A percentile compares a stretch with the other conserved stretches of the same genome.
Evolutionary conservation across 805 yeast genomes (phyloP).

Genomic region (Isabelozyma pseudorhagii): DNA sequence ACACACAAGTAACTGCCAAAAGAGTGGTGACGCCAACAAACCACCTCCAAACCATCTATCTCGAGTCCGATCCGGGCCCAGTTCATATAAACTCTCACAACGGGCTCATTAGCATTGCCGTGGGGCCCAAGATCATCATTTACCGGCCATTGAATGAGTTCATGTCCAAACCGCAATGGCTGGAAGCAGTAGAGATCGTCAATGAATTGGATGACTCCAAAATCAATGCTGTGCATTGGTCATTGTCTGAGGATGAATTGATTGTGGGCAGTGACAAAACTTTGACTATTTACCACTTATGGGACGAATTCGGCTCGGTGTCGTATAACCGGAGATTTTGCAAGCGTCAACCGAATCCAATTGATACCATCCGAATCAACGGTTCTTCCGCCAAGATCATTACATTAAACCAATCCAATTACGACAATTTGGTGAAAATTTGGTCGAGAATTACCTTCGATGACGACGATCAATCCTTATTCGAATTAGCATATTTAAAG

Average conservation of each 20-base stretch:
- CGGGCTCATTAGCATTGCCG: conserved; percentile 58
- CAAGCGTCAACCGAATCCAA: conserved; percentile 58
- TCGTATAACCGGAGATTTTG: conserved; percentile 41
- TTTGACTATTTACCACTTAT: conserved; percentile 53
- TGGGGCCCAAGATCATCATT: conserved; percentile 41
- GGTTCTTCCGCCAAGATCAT: conserved; percentile 62
- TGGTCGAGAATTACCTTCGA: conserved; percentile 78
- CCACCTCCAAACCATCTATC: conserved; percentile 73
- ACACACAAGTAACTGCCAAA: conserved; percentile 1
- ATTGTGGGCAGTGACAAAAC: conserved; percentile 53
- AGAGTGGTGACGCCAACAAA: conserved; percentile 7
- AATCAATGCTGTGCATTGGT: conserved; percentile 53
- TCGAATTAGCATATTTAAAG: conserved; percentile 66
- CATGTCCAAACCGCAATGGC: conserved; percentile 46
- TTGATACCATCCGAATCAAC: conserved; percentile 55
- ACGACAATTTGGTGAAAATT: conserved; percentile 67
- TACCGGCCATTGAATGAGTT: conserved; percentile 58
- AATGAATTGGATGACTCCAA: conserved; percentile 5
- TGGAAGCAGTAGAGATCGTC: conserved; percentile 20
- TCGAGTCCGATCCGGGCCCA: conserved; percentile 62
- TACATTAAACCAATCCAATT: conserved; percentile 53
- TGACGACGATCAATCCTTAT: conserved; percentile 45
- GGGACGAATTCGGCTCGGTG: conserved; percentile 43
- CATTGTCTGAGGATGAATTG: conserved; percentile 49
- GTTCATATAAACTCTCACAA: conserved; percentile 60